Evolutionary conservation across 345 rosid species (phyloP).

Genomic region (Brassica nigra): DNA sequence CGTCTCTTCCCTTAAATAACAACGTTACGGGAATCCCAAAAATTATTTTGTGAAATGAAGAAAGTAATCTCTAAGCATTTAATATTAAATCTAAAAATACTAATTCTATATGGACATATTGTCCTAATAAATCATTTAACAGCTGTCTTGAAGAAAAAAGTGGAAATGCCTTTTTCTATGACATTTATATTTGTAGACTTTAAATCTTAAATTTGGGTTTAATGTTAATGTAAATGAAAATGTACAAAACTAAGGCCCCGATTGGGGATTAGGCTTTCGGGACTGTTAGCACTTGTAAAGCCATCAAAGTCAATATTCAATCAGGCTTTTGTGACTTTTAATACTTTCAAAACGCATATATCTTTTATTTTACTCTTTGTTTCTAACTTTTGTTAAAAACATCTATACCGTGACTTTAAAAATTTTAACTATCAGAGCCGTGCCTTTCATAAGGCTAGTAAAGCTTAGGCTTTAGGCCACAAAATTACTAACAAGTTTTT

Average conservation of each 20-base stretch:
- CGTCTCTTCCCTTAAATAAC: slow-evolving; percentile 27
- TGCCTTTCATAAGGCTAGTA: too few relatives aligned
- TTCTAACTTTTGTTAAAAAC: too few relatives aligned
- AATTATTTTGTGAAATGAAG: not conserved
- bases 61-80: slow-evolving; percentile 16
- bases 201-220: not conserved
- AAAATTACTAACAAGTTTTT: too few relatives aligned
- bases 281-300: too few relatives aligned
- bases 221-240: not conserved
- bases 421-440: too few relatives aligned
- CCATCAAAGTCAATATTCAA: too few relatives aligned
- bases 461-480: too few relatives aligned
- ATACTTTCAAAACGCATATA: too few relatives aligned
- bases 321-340: too few relatives aligned
- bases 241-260: not conserved
- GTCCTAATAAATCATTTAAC: not conserved
- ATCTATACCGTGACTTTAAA: too few relatives aligned
- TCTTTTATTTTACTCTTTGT: too few relatives aligned
- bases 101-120: not conserved
- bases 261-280: too few relatives aligned
- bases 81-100: not conserved
- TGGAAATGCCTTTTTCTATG: not conserved
- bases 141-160: not conserved
- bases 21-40: slow-evolving; percentile 23
- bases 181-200: not conserved